Base-by-base conservation (phyloP, 108 stramenopile genomes). In the Cyclotella choctawhatcheeana region DNA sequence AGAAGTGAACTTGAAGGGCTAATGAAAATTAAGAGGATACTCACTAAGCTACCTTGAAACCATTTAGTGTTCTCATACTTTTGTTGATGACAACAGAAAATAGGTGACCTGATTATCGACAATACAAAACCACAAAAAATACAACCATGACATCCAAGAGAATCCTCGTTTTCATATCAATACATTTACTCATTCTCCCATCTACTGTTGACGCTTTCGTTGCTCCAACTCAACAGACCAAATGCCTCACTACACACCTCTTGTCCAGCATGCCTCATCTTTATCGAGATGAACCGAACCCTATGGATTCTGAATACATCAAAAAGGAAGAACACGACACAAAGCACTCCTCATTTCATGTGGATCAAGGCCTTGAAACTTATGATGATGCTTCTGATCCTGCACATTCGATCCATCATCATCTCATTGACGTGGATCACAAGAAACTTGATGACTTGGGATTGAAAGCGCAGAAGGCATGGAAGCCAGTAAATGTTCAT, bases 401-500 rank as follows among this genome's bases (percentile, higher is more conserved):
- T 27, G 44, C 55, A n/a, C 74, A 74, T 31, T 58, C 65, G 0
- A 2, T 66, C 7, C 74, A 59, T 51, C 74, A 74, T 45, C 74
- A 76, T 44, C 66, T 76, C 44, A 67, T 76, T 25, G 51, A 43
- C 44, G 59, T 67, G 16, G 74, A 76, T 44, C 74, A 76, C 29
- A 50, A 62, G n/a, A 76, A 76, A 32, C 45, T 76, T 18, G 17
- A 66, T 44, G 74, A 76, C 43, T 54, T 76, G 29, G 67, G 47
- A 37, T 62, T 67, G 35, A 66, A 56, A 31, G 74, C 74, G 2
- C 74, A 76, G 31, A 67, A 68, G 21, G 74, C 74, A 2, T 76
- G 74, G 74, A 50, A 33, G 50, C 74, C 74, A 13, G 74, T 76
- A 7, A 58, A 76, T 44, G 74, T 76, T 17, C 66, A 76, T 44